Evolutionary conservation across 2,329 filamentous ascomycete genomes (phyloP), one percentile per base, ranked within the genome.

Genomic region (Albifimbria verrucaria): DNA sequence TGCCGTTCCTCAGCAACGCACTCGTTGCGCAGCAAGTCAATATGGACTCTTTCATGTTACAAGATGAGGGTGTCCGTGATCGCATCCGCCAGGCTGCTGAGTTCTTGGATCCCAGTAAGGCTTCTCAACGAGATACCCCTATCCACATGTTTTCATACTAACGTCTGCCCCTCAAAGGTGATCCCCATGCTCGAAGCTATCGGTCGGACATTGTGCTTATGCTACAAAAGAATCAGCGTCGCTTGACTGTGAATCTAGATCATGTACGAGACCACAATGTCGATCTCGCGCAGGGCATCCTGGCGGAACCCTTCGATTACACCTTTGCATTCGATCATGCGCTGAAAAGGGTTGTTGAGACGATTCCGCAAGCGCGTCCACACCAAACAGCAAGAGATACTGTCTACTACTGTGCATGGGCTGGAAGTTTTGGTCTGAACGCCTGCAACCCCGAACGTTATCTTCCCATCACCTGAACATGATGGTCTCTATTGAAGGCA

Each of bases 401-500:
- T 42, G 80, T 90, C 62, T 99, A 96, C 75, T 97, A 99, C 70
- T 97, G 94, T 66, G 94, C 94, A n/a, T 97, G 90, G 76, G 85
- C 93, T 52, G 94, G 94, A 59, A 96, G 91, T 68, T 99, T 99
- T 68, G 94, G 95, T 59, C 87, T 97, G 68, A 94, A 90, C 69
- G 83, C 92, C 12, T 97, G 92, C 80, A 99, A 97, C 66, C 94
- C 94, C 85, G 94, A 61, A 97, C 94, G 1, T 76, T 99, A 25
- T 90, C 90, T 49, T 97, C 93, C 2, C 81, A 85, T 41, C 90
- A 96, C 64, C 82, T 99, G 52, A 99, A 99, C 72, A 87, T 90
- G 66, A 97, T 99, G 92, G 90, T 99, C 15, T 96, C 92, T 3
- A 81, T 99, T 49, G 94, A 99, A 73, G 94, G 94, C 46, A 99